Evolutionary conservation across 768 basidiomycete genomes (phyloP).

Genomic region (Mycena latifolia): DNA sequence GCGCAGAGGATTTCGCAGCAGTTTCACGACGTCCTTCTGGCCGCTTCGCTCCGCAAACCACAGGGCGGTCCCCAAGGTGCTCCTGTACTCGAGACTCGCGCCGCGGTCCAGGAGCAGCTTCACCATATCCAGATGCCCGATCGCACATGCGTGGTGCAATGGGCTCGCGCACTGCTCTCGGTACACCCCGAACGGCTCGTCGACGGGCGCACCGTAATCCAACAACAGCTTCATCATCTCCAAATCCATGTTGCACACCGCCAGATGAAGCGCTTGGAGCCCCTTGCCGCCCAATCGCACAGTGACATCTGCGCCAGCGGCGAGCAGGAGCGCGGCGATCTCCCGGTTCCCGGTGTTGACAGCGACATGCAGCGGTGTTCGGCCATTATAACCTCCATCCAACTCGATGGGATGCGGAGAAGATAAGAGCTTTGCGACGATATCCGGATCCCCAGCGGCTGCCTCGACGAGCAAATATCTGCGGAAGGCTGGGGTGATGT

Average conservation of each 20-base stretch:
- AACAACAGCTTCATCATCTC: slow-evolving; percentile 14
- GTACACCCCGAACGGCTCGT: not conserved
- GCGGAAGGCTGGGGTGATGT: not conserved
- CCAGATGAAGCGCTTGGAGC: slow-evolving; percentile 5
- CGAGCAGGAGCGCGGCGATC: not conserved
- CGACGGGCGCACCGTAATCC: slow-evolving; percentile 19
- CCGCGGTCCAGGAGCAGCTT: not conserved
- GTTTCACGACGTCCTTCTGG: not conserved
- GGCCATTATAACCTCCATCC: not conserved
- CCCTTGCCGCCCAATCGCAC: not conserved
- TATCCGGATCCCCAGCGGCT: not conserved
- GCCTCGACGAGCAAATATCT: not conserved
- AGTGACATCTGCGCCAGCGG: not conserved
- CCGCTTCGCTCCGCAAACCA: slow-evolving; percentile 1
- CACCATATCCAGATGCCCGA: slow-evolving; percentile 7
- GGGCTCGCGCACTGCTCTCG: not conserved
- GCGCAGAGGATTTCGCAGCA: too few species aligned
- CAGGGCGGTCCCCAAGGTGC: not conserved
- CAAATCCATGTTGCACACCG: not conserved
- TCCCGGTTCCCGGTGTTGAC: too few species aligned
- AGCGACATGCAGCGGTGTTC: too few species aligned
- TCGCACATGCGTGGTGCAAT: slow-evolving; percentile 1
- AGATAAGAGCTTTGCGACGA: not conserved
- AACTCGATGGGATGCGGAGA: not conserved
- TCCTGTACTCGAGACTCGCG: not conserved